Conservation (phyloP, 495 filamentous ascomycete species). For the Hypomontagnella monticulosa region DNA sequence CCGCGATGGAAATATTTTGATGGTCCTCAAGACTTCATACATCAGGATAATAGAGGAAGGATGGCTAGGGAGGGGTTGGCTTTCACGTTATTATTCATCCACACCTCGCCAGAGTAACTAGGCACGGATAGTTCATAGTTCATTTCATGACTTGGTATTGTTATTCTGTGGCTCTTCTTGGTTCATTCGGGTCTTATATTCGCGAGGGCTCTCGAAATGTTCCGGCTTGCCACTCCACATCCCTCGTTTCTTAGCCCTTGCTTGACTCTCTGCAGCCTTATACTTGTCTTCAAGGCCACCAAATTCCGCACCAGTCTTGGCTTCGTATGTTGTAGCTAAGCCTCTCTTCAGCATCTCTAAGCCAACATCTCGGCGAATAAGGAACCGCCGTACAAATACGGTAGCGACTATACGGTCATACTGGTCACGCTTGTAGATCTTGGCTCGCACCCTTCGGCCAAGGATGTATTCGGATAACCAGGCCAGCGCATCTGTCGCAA, state of each 20-base stretch:
- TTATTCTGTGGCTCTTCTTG: constrained; percentile 48
- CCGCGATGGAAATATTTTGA: too few species aligned
- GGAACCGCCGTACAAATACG: constrained; percentile 75
- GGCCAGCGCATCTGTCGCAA: constrained; percentile 76
- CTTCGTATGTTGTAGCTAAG: constrained; percentile 90
- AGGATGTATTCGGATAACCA: constrained; percentile 82
- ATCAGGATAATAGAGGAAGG: too few species aligned
- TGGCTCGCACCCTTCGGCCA: constrained; percentile 77
- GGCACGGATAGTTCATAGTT: not conserved
- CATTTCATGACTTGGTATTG: constrained; percentile 36
- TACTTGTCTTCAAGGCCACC: constrained; percentile 75
- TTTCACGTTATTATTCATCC: not conserved
- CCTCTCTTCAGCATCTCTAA: constrained; percentile 87
- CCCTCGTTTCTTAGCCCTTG: constrained; percentile 73
- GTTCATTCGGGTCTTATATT: constrained; percentile 77
- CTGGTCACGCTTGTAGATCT: constrained; percentile 85
- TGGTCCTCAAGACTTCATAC: too few species aligned
- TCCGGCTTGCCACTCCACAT: constrained; percentile 73
- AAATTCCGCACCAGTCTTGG: constrained; percentile 87
- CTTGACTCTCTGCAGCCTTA: constrained; percentile 73
- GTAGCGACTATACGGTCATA: constrained; percentile 91
- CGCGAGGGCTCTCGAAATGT: constrained; percentile 80
- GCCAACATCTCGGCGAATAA: constrained; percentile 80
- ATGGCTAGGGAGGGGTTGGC: not conserved
- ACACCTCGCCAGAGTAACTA: too few species aligned